Evolutionary conservation across 2,329 filamentous ascomycete species (phyloP).

Genomic region (Bipolaris zeicola): DNA sequence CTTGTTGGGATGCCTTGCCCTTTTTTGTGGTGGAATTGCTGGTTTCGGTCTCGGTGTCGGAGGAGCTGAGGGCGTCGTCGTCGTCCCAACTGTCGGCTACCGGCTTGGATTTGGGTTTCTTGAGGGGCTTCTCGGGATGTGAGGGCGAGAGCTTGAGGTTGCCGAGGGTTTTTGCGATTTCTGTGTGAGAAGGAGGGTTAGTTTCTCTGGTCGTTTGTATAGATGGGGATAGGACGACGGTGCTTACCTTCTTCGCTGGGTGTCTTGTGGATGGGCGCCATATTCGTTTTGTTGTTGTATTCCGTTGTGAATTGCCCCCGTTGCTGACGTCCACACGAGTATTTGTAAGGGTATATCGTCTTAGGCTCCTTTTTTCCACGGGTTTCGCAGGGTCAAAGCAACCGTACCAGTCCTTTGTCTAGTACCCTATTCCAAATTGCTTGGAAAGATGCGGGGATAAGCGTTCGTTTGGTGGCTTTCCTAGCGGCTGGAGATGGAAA

Average conservation of each 20-base stretch:
- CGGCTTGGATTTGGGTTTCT: conserved; percentile 44
- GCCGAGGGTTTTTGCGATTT: conserved; percentile 46
- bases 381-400: too few relatives aligned
- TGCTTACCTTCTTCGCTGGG: conserved; percentile 18
- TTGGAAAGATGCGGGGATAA: too few relatives aligned
- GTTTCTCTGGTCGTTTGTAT: background rate
- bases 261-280: conserved; percentile 18
- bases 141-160: conserved; percentile 45
- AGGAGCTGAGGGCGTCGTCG: conserved; percentile 68
- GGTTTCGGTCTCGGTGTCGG: conserved; percentile 40
- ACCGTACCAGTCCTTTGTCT: too few relatives aligned
- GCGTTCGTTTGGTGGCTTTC: too few relatives aligned
- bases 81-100: conserved; percentile 80
- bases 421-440: too few relatives aligned
- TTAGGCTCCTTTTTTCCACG: background rate
- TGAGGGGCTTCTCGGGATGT: conserved; percentile 36
- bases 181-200: conserved; percentile 21
- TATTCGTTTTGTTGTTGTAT: background rate
- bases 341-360: background rate
- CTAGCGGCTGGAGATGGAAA: too few relatives aligned
- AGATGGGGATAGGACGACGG: background rate
- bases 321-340: too few relatives aligned
- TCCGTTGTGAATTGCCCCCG: background rate
- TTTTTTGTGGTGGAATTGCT: conserved; percentile 1
- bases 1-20: background rate